Percentiles rank a stretch among this genome's conserved stretches.
These are phyloP conservation scores for Globisporangium takayamanum DNA, from an alignment of 352 stramenopile species.

Conservation along the genomic window DNA sequence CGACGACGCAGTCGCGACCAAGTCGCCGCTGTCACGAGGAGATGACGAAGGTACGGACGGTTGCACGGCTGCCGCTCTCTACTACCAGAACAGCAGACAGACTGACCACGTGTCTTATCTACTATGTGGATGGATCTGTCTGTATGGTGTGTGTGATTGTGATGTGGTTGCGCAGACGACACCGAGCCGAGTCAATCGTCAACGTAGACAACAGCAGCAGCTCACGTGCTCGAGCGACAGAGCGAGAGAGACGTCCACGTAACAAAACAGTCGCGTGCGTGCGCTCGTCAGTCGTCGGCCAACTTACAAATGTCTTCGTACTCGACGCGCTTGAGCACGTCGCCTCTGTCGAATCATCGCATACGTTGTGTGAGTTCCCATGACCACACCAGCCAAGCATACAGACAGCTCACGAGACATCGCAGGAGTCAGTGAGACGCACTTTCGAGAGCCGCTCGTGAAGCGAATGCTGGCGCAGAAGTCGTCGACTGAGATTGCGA, in stretches of 20 bases:
- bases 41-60: constrained; percentile 1
- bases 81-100: no score
- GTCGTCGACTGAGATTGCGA: constrained; percentile 65
- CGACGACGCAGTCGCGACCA: not conserved
- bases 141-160: not conserved
- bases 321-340: constrained; percentile 64
- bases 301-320: constrained; percentile 83
- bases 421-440: not conserved
- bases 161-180: constrained; percentile 4
- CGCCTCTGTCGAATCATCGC: constrained; percentile 26
- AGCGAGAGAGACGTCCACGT: not conserved
- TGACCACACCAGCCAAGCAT: not conserved
- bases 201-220: not conserved
- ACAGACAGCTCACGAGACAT: not conserved
- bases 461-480: constrained; percentile 67
- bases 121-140: not conserved
- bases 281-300: constrained; percentile 26
- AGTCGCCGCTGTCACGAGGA: constrained; percentile 12
- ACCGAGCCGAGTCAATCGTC: constrained; percentile 13
- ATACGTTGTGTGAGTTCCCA: not conserved
- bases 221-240: not conserved
- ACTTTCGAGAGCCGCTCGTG: constrained; percentile 52
- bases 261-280: not conserved
- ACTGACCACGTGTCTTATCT: no score
- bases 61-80: not conserved